phyloP scores from a whole-genome alignment of 257 asterid species.

The Schizonepeta tenuifolia region DNA sequence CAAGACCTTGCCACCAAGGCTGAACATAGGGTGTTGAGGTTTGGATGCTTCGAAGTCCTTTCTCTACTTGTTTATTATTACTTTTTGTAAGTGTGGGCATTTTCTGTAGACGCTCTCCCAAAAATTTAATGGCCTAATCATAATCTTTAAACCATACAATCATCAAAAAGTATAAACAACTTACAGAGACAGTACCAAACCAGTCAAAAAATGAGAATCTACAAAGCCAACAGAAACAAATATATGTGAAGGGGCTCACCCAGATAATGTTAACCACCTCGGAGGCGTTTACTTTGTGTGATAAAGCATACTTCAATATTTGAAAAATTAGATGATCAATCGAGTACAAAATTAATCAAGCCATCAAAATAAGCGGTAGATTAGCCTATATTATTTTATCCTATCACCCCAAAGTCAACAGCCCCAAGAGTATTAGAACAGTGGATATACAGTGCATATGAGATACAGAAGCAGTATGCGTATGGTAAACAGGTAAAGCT shows the following conservation, averaged over 20 bases:
- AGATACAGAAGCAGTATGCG: constrained; percentile 9
- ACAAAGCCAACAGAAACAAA: not conserved
- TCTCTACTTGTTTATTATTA: constrained; percentile 49
- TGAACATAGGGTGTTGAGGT: constrained; percentile 49
- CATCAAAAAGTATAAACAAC: constrained; percentile 9
- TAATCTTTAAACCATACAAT: constrained; percentile 34
- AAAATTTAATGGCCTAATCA: constrained; percentile 35
- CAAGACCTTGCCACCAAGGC: constrained; percentile 81
- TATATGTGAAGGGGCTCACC: not conserved
- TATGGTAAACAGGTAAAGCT: constrained; percentile 2
- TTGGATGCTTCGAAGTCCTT: constrained; percentile 47
- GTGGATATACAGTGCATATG: not conserved
- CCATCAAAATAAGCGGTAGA: too few relatives aligned
- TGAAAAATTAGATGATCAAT: too few relatives aligned
- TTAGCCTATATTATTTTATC: too few relatives aligned
- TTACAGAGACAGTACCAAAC: not conserved
- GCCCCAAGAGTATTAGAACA: not conserved
- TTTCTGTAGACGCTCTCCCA: constrained; percentile 44
- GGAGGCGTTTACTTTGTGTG: too few relatives aligned
- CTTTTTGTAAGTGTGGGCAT: constrained; percentile 72
- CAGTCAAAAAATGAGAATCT: not conserved
- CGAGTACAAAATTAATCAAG: too few relatives aligned
- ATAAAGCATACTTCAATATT: too few relatives aligned
- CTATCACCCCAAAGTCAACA: too few relatives aligned
- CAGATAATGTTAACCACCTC: not conserved